Base-by-base conservation (phyloP, 306 rosid species). In the Vachellia collinsii region DNA sequence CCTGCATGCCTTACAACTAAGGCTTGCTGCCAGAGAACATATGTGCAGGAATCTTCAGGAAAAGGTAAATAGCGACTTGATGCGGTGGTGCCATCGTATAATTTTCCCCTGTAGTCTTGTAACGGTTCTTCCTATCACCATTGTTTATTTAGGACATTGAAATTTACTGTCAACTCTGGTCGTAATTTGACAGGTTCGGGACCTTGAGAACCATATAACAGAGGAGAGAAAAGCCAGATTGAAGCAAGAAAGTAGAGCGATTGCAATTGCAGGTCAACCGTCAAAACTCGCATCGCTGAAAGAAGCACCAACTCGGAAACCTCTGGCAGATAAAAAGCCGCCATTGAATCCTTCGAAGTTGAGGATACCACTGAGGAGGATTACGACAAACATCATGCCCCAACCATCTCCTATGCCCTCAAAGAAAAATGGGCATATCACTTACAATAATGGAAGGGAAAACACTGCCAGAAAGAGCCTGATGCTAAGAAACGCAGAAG, bases 181-280 rank as follows among this genome's bases (percentile, higher is more conserved):
- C 19, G 56, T 50, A 50, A 1, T 50, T 50, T 68, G 50, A 53
- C 91, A 96, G 99, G 90, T 90, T 29, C 90, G 98, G 76, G 97
- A 93, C 87, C 97, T 96, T 48, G 99, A 96, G 94, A 88, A 87
- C 84, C 97, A 96, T 77, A 11, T 96, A 71, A 89, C 89, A 6
- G 99, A 92, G 53, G 99, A 96, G 80, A 89, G 98, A 84, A 96
- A 92, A 81, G 86, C 86, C 61, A 86, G 99, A 79, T 79, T 86
- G 25, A 93, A 93, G 82, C 98, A 89, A 83, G 98, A 90, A 83
- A 89, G 79, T 44, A 93, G 93, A 89, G 80, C 97, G 17, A 65
- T 89, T 16, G 88, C 97, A 67, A 88, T 83, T 77, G 83, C 97
- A 51, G 75, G 77, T 82, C 97, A 87, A 67, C 75, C 91, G 41